Conservation (phyloP, 768 basidiomycete genomes). For the Leccinum aurantiacum region DNA sequence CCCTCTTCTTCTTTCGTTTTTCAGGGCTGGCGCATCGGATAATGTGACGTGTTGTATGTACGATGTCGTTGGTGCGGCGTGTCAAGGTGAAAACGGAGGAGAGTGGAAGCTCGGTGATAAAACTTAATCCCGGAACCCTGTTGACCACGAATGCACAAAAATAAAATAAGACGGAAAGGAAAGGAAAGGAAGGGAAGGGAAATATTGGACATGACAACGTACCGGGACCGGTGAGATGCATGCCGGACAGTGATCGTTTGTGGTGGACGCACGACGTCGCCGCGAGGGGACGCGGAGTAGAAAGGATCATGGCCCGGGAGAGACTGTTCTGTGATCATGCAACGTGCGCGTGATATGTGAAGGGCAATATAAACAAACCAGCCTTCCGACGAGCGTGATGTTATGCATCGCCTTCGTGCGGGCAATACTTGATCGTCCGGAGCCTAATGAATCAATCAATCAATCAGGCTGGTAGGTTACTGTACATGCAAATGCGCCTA, state of each 20-base stretch:
- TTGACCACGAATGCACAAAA: background rate
- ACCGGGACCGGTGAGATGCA: background rate
- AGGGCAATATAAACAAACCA: background rate
- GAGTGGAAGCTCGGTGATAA: background rate
- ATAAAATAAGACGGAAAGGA: background rate
- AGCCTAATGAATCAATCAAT: background rate
- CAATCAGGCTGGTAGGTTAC: background rate
- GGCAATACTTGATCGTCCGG: conserved; percentile 5
- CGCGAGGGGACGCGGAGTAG: background rate
- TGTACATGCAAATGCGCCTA: background rate
- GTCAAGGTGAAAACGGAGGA: background rate
- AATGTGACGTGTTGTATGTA: background rate
- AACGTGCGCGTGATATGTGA: background rate
- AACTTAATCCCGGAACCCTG: background rate
- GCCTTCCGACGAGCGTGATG: background rate
- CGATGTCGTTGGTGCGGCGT: background rate
- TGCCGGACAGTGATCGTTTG: background rate
- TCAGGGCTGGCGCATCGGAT: background rate
- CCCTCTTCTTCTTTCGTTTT: background rate
- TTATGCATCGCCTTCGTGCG: background rate
- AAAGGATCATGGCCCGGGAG: background rate
- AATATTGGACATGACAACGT: background rate
- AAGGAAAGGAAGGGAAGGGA: background rate
- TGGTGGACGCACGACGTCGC: background rate
- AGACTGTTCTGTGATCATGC: background rate